These are phyloP conservation scores for Akanthomyces lecanii DNA, from an alignment of 2,329 filamentous ascomycete genomes.

Conservation along the genomic window DNA sequence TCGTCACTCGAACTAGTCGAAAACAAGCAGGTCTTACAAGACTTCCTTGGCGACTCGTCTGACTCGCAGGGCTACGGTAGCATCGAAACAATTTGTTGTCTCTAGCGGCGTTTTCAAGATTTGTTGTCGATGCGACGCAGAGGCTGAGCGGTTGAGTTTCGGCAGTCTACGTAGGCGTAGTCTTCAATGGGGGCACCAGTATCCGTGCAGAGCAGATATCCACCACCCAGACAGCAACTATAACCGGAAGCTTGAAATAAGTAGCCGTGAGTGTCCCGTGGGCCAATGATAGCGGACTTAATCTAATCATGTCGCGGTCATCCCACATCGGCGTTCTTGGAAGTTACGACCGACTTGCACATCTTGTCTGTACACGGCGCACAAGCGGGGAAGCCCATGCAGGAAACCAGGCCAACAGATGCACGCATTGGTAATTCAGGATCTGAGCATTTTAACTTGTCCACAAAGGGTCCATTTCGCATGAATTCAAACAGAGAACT, in stretches of 20 bases:
- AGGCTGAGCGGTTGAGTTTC: not conserved
- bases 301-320: not conserved
- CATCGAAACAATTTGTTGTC: not conserved
- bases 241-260: not conserved
- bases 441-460: not conserved
- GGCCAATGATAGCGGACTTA: not conserved
- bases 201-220: not conserved
- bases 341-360: not conserved
- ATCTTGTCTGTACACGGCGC: not conserved
- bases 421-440: not conserved
- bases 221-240: not conserved
- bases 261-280: not conserved
- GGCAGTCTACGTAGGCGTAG: not conserved
- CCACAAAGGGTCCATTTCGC: not conserved
- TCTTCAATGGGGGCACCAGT: not conserved
- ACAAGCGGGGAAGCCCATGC: not conserved
- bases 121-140: not conserved
- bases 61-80: not conserved
- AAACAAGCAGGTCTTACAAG: not conserved
- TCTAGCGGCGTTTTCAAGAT: not conserved
- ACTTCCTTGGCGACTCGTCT: not conserved
- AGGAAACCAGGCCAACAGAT: not conserved
- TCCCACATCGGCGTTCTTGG: not conserved
- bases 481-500: not conserved
- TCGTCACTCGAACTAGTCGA: not conserved